These are phyloP conservation scores for Juncus inflexus DNA, from an alignment of 176 grass and related monocot species.

Conservation along the genomic window DNA sequence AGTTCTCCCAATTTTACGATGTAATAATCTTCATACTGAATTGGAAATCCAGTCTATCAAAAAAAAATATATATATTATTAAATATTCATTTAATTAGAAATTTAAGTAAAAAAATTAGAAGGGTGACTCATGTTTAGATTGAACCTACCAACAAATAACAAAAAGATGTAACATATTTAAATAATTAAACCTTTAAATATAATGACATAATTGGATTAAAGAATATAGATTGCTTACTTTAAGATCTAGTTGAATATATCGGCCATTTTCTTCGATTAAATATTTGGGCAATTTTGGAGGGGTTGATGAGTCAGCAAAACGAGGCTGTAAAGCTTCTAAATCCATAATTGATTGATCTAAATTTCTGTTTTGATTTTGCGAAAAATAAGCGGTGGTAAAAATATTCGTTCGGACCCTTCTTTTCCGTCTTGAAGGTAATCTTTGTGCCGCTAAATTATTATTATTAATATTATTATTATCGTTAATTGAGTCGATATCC, in stretches of 20 bases:
- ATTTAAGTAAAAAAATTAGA: constrained; percentile 26
- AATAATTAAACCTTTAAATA: constrained; percentile 41
- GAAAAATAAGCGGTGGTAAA: constrained; percentile 45
- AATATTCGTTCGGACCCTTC: constrained; percentile 62
- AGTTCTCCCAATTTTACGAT: constrained; percentile 78
- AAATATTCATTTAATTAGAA: constrained; percentile 32
- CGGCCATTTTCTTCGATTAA: constrained; percentile 25
- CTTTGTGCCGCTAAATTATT: constrained; percentile 42
- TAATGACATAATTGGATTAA: constrained; percentile 21
- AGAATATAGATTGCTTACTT: constrained; percentile 10
- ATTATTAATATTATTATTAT: neutral
- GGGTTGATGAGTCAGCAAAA: constrained; percentile 39
- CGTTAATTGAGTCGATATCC: constrained; percentile 44
- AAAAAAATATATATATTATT: constrained; percentile 23
- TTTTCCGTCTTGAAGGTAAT: constrained; percentile 38
- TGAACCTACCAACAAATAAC: neutral
- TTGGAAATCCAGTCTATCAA: constrained; percentile 59
- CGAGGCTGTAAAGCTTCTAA: constrained; percentile 44
- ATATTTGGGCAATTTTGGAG: constrained; percentile 24
- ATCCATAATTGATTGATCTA: constrained; percentile 41
- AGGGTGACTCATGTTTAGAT: constrained; percentile 31
- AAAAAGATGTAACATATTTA: constrained; percentile 18
- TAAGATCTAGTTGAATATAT: constrained; percentile 14
- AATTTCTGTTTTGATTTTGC: constrained; percentile 51
- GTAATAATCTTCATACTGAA: constrained; percentile 90